Evolutionary conservation across 2,329 filamentous ascomycete genomes (phyloP).

Genomic region (Diplodia seriata): DNA sequence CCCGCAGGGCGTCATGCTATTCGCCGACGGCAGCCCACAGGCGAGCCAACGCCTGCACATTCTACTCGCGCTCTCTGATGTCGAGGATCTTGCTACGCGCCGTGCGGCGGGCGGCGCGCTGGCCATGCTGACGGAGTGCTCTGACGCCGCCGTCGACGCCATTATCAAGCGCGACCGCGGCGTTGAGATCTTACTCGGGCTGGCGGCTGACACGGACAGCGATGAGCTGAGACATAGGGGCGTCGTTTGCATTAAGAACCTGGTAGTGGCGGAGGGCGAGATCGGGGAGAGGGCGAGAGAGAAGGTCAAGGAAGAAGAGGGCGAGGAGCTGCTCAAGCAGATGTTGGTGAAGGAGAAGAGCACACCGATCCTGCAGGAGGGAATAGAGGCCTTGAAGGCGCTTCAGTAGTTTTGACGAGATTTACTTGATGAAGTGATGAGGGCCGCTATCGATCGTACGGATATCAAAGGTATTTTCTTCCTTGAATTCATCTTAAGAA

Average conservation of each 20-base stretch:
- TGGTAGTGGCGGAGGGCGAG: constrained; percentile 71
- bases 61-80: constrained; percentile 84
- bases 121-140: constrained; percentile 78
- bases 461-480: not conserved
- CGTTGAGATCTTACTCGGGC: constrained; percentile 75
- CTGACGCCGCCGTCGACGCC: constrained; percentile 72
- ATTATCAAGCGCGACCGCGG: constrained; percentile 75
- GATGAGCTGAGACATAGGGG: constrained; percentile 76
- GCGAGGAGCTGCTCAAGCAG: constrained; percentile 71
- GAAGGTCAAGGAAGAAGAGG: constrained; percentile 62
- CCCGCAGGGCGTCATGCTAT: constrained; percentile 70
- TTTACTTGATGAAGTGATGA: not conserved
- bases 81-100: constrained; percentile 79
- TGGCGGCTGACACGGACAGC: constrained; percentile 75
- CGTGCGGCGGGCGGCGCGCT: constrained; percentile 87
- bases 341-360: constrained; percentile 73
- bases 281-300: constrained; percentile 58
- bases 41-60: constrained; percentile 80
- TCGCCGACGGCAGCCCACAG: constrained; percentile 70
- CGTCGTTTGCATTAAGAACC: constrained; percentile 75
- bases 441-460: not conserved
- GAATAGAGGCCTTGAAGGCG: constrained; percentile 75
- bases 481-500: not conserved
- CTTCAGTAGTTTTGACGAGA: constrained; percentile 55
- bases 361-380: constrained; percentile 72